Percentiles rank a stretch among this genome's conserved stretches.
These are phyloP conservation scores for Citrus glauca DNA, from an alignment of 345 rosid species.

Conservation along the genomic window DNA sequence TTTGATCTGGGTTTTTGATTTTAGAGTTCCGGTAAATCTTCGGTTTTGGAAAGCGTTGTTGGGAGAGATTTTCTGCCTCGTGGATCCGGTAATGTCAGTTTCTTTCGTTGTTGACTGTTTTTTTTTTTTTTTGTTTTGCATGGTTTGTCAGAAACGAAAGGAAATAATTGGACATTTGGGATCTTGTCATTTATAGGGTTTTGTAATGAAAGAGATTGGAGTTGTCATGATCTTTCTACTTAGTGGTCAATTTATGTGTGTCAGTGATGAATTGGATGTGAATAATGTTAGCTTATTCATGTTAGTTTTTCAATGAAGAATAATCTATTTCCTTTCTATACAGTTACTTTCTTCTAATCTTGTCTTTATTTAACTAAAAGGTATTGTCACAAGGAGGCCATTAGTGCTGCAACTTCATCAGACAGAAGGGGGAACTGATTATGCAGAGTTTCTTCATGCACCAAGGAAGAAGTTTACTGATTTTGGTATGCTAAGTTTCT, in stretches of 20 bases:
- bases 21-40: constrained; percentile 97
- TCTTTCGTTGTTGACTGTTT: neutral
- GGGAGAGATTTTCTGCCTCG: constrained; percentile 98
- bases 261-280: neutral
- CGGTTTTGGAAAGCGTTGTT: constrained; percentile 93
- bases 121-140: too few species aligned
- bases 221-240: constrained; percentile 1
- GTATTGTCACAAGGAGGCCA: constrained; percentile 96
- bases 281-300: neutral
- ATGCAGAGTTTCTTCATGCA: constrained; percentile 98
- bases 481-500: constrained; percentile 55
- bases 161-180: constrained; percentile 5
- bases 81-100: constrained; percentile 78
- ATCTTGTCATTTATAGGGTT: constrained; percentile 9
- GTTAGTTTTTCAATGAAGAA: neutral
- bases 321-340: neutral
- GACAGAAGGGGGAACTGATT: constrained; percentile 70
- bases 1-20: constrained; percentile 7
- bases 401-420: constrained; percentile 96
- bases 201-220: neutral
- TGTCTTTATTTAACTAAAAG: constrained; percentile 28
- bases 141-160: neutral
- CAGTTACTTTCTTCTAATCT: neutral
- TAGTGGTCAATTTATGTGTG: neutral
- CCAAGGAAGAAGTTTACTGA: constrained; percentile 75